Evolutionary conservation across 345 rosid genomes (phyloP).

Genomic region (Euphorbia tirucalli): DNA sequence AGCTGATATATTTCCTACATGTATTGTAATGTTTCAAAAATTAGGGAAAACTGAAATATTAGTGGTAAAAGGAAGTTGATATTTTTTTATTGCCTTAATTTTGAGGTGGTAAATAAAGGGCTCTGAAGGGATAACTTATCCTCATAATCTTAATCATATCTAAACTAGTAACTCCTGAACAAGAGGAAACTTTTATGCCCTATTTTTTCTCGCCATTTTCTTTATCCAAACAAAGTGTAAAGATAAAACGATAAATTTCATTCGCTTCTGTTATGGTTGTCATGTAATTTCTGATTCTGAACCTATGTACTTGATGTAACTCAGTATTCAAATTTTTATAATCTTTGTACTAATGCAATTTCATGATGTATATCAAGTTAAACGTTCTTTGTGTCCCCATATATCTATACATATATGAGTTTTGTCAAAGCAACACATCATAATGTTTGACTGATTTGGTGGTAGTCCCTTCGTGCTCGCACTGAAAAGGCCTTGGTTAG

Average conservation of each 20-base stretch:
- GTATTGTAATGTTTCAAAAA: too few relatives aligned
- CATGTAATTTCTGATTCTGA: background rate
- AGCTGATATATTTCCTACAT: too few relatives aligned
- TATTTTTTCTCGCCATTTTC: background rate
- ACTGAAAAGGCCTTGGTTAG: constrained; percentile 58
- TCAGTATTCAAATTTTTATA: background rate
- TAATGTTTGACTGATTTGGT: constrained; percentile 11
- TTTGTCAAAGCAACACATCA: constrained; percentile 5
- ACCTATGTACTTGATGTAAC: background rate
- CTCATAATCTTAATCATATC: background rate
- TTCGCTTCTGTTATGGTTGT: background rate
- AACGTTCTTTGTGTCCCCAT: too few relatives aligned
- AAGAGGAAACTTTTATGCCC: background rate
- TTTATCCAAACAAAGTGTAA: background rate
- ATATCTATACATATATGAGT: too few relatives aligned
- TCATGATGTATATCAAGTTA: too few relatives aligned
- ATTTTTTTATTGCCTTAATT: background rate
- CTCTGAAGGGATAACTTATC: background rate
- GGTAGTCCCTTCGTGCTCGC: constrained; percentile 77
- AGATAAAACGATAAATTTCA: background rate
- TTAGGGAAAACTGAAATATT: too few relatives aligned
- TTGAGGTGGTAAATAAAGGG: background rate
- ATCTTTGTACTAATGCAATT: background rate
- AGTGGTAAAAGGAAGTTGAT: too few relatives aligned
- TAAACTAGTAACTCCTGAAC: background rate